Evolutionary conservation across 305 asterid species (phyloP), one percentile per base, ranked within the genome.

Genomic region (Solanum hybrid): DNA sequence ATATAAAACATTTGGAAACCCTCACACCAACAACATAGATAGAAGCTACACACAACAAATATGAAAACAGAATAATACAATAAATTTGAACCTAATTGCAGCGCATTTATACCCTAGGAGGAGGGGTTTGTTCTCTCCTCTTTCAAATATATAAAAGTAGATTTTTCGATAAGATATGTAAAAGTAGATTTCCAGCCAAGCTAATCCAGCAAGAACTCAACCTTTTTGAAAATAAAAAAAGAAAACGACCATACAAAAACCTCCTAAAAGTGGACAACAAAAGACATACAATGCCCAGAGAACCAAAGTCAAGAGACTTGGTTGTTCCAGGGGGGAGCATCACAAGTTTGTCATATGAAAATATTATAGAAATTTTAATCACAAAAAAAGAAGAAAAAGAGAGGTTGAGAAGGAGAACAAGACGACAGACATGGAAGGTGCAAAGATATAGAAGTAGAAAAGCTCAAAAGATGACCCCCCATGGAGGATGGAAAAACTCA

Each of bases 401-500:
- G 3, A 15, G 22, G 20, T 12, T 22, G 77, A 85, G 77, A 85
- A 22, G 88, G 32, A 85, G 78, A 85, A 32, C 51, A 57, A 61
- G 39, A 85, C 3, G 34, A 85, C 32, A 61, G 78, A 85, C 37
- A 41, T 85, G 78, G 51, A 61, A 61, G 78, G 37, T 9, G 88
- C 77, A 85, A 27, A 57, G 45, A 85, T 57, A 61, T 10, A 57
- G 41, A 29, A 31, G 77, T 32, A 13, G 32, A 4, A 85, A 57
- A 32, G 45, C 32, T 57, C 77, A 85, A 85, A 61, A 85, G 41
- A 22, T 0, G 13, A 39, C 10, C 41, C 88, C 72, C 78, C 79
- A 24, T n/a, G 51, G 26, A 41, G 12, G 79, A 90, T 79, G 79
- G 91, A 93, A 91, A 85, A 91, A 86, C 10, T 34, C 97, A 13